Evolutionary conservation across 495 filamentous ascomycete species (phyloP).

Genomic region (Penicillium herquei): DNA sequence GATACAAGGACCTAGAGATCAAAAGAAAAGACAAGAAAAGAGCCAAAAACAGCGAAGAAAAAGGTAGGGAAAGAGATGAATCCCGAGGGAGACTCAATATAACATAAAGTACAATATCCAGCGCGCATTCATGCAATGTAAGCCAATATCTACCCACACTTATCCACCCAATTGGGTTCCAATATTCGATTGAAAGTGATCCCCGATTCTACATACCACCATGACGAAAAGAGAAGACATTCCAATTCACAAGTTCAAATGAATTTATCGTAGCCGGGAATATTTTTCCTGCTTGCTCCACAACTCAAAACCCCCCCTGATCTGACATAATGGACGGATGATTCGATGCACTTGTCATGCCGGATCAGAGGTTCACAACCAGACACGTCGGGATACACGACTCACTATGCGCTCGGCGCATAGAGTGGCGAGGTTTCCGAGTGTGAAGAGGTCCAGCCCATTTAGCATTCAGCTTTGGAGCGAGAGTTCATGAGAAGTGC

Average conservation of each 20-base stretch:
- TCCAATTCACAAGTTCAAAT: constrained; percentile 19
- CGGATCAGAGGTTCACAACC: constrained; percentile 6
- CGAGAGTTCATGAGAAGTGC: constrained; percentile 97
- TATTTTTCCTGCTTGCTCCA: constrained; percentile 16
- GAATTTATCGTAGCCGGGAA: constrained; percentile 24
- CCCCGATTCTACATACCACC: constrained; percentile 26
- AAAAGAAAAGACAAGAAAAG: constrained; percentile 11
- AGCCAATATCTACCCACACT: constrained; percentile 32
- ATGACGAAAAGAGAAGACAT: constrained; percentile 16
- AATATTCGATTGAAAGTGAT: constrained; percentile 7
- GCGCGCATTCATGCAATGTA: constrained; percentile 34
- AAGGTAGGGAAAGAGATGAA: constrained; percentile 3
- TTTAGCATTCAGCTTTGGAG: constrained; percentile 39
- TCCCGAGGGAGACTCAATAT: constrained; percentile 25
- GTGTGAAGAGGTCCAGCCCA: constrained; percentile 13
- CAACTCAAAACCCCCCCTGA: constrained; percentile 3
- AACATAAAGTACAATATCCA: constrained; percentile 35
- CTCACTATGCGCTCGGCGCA: neutral
- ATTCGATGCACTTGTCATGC: constrained; percentile 10
- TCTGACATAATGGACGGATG: constrained; percentile 4
- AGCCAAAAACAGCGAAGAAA: constrained; percentile 1
- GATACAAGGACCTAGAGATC: constrained; percentile 17
- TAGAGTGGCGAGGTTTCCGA: constrained; percentile 6
- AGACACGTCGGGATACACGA: constrained; percentile 6
- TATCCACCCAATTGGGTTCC: constrained; percentile 16